Percentiles rank a stretch among this genome's conserved stretches.
Evolutionary conservation across 2,329 filamentous ascomycete genomes (phyloP).

Genomic region (Aureobasidium lini): DNA sequence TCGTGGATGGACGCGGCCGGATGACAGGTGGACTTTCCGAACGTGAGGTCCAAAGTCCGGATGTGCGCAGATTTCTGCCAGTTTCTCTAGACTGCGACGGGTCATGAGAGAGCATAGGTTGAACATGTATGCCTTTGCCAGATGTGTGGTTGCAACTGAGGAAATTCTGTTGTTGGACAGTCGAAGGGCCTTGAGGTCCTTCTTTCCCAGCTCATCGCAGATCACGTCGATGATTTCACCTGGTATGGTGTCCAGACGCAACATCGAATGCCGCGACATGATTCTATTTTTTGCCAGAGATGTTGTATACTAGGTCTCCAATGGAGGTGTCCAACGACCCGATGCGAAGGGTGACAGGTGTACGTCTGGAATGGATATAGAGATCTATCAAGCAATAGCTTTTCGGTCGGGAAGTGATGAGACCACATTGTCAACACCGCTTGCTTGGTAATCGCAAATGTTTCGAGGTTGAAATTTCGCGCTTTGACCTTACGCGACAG

Average conservation of each 20-base stretch:
- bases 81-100: neutral
- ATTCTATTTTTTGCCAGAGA: neutral
- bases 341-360: too few relatives aligned
- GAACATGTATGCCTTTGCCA: constrained; percentile 6
- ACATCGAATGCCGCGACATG: neutral
- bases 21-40: neutral
- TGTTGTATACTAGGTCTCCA: too few relatives aligned
- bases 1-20: neutral
- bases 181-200: neutral
- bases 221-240: neutral
- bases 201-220: neutral
- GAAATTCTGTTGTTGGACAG: neutral
- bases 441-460: neutral
- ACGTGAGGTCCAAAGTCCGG: neutral
- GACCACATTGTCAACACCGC: neutral
- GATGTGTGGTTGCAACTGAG: neutral
- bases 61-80: neutral
- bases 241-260: neutral
- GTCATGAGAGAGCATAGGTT: constrained; percentile 6
- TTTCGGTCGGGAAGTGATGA: neutral
- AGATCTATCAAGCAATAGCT: too few relatives aligned
- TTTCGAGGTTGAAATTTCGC: neutral
- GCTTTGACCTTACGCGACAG: neutral
- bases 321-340: too few relatives aligned
- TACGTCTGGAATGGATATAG: too few relatives aligned